phyloP scores from a whole-genome alignment of 2,329 filamentous ascomycete genomes.

The Fusarium sp. region DNA sequence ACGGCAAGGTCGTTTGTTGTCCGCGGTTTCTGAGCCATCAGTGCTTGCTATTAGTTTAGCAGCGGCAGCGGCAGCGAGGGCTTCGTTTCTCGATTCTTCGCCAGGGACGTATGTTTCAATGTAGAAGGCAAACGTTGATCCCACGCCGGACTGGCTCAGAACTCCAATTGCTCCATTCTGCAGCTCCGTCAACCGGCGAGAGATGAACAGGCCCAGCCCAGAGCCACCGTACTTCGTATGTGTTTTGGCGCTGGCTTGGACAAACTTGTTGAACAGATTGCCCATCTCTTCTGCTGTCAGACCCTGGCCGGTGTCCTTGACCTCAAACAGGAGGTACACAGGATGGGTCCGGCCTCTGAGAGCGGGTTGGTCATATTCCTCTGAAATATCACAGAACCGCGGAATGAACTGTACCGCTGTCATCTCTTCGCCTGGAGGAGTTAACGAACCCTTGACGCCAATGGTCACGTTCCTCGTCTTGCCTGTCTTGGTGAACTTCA shows the following conservation, averaged over 20 bases:
- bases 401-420: slow-evolving; percentile 72
- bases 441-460: slow-evolving; percentile 58
- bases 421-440: slow-evolving; percentile 54
- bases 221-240: slow-evolving; percentile 85
- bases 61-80: slow-evolving; percentile 52
- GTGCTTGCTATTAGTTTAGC: slow-evolving; percentile 47
- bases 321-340: slow-evolving; percentile 77
- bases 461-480: slow-evolving; percentile 67
- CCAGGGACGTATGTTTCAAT: slow-evolving; percentile 68
- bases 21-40: slow-evolving; percentile 26
- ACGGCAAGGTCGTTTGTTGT: slow-evolving; percentile 36
- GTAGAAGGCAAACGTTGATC: slow-evolving; percentile 82
- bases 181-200: slow-evolving; percentile 81
- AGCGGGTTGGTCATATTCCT: slow-evolving; percentile 52
- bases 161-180: slow-evolving; percentile 86
- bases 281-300: slow-evolving; percentile 79
- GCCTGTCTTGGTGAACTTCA: slow-evolving; percentile 81
- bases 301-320: slow-evolving; percentile 82
- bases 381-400: slow-evolving; percentile 61
- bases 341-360: slow-evolving; percentile 55
- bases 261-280: slow-evolving; percentile 81
- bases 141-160: slow-evolving; percentile 74
- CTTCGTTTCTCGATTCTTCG: slow-evolving; percentile 55
- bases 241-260: slow-evolving; percentile 80
- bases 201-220: slow-evolving; percentile 84